These are phyloP conservation scores for Pichia cabralensis DNA, from an alignment of 805 yeast genomes.

Conservation along the genomic window DNA sequence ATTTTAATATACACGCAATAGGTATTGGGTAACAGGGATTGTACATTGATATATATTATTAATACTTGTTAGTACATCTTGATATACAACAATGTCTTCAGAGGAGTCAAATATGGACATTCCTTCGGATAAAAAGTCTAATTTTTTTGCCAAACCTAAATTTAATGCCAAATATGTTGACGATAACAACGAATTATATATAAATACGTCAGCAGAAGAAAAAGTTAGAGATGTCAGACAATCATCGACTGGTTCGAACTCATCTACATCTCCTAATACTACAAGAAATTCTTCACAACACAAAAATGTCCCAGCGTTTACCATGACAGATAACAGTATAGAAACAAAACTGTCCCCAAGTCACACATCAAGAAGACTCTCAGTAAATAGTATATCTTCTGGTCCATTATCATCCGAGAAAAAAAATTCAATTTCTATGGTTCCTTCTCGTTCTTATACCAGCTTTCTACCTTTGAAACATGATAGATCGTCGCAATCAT, in stretches of 20 bases:
- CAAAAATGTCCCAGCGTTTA: background rate
- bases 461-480: conserved; percentile 22
- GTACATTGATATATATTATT: too few species aligned
- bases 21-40: too few species aligned
- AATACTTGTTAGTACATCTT: too few species aligned
- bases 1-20: too few species aligned
- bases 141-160: conserved; percentile 8
- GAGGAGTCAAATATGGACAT: too few species aligned
- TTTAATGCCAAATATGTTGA: conserved; percentile 15
- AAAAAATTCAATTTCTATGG: background rate
- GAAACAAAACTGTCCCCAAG: background rate
- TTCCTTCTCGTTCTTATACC: conserved; percentile 15
- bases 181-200: conserved; percentile 2
- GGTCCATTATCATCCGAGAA: background rate
- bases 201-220: background rate
- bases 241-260: conserved; percentile 4
- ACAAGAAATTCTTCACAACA: conserved; percentile 15
- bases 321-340: background rate
- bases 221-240: conserved; percentile 5
- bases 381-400: background rate
- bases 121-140: too few species aligned
- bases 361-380: background rate
- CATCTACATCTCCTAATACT: conserved; percentile 12
- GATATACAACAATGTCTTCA: too few species aligned
- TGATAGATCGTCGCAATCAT: background rate